phyloP scores from a whole-genome alignment of 176 grass and related monocot genomes.

The Lolium rigidum region DNA sequence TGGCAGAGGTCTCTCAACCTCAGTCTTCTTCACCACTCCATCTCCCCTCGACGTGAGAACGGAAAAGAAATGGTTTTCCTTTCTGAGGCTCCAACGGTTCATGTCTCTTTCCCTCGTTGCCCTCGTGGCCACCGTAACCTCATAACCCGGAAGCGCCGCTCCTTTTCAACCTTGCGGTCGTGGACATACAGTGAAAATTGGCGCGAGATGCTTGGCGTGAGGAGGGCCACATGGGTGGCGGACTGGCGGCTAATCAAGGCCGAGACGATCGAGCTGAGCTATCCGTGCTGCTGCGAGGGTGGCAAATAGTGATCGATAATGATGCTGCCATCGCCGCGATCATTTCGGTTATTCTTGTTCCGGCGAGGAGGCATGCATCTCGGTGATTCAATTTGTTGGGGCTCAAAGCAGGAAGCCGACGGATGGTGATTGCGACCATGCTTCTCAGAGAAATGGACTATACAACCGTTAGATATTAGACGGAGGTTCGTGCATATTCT shows the following conservation, averaged over 20 bases:
- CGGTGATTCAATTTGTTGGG: neutral
- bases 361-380: slow-evolving; percentile 4
- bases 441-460: too few species aligned
- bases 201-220: slow-evolving; percentile 24
- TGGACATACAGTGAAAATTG: neutral
- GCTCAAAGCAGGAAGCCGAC: too few species aligned
- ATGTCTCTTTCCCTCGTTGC: neutral
- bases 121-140: neutral
- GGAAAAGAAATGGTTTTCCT: neutral
- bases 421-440: too few species aligned
- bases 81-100: neutral
- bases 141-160: neutral
- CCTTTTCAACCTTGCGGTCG: neutral
- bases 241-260: slow-evolving; percentile 1
- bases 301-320: slow-evolving; percentile 39
- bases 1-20: neutral
- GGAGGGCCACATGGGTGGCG: slow-evolving; percentile 38
- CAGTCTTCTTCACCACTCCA: neutral
- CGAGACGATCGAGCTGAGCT: neutral
- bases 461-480: too few species aligned
- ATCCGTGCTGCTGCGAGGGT: slow-evolving; percentile 19
- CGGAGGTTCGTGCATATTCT: too few species aligned
- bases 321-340: slow-evolving; percentile 18
- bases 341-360: slow-evolving; percentile 14
- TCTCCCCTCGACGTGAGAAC: neutral